These are phyloP conservation scores for Metschnikowia lunata DNA, from an alignment of 805 yeast genomes.

Conservation along the genomic window DNA sequence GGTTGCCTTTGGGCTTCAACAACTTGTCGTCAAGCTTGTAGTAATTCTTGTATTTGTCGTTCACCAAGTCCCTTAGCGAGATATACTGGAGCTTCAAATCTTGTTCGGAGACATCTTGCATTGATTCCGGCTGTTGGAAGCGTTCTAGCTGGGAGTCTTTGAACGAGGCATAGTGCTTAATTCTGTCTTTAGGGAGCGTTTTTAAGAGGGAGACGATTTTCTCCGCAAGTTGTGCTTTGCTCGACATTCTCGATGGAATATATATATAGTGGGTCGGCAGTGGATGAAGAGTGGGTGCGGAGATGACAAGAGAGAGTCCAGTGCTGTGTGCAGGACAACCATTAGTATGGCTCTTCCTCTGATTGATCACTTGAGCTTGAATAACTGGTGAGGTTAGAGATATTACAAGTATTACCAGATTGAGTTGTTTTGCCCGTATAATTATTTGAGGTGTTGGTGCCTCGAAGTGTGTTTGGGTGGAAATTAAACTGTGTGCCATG, in stretches of 20 bases:
- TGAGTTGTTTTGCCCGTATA: too few relatives aligned
- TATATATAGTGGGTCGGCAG: too few relatives aligned
- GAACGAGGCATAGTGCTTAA: slow-evolving; percentile 66
- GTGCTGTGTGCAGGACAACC: too few relatives aligned
- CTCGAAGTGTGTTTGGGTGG: too few relatives aligned
- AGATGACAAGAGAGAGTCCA: too few relatives aligned
- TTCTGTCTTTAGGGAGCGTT: slow-evolving; percentile 63
- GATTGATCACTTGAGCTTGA: too few relatives aligned
- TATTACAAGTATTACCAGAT: too few relatives aligned
- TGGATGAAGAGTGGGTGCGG: too few relatives aligned
- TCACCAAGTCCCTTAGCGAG: slow-evolving; percentile 53
- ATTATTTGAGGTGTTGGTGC: too few relatives aligned
- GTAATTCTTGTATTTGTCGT: slow-evolving; percentile 58
- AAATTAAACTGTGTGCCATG: too few relatives aligned
- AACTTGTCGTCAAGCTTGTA: slow-evolving; percentile 65
- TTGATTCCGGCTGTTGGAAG: slow-evolving; percentile 33
- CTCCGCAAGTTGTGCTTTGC: slow-evolving; percentile 47
- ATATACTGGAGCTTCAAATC: slow-evolving; percentile 55
- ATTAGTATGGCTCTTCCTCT: too few relatives aligned
- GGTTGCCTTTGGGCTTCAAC: slow-evolving; percentile 78
- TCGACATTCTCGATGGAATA: slow-evolving; percentile 9
- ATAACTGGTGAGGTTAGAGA: too few relatives aligned
- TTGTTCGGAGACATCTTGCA: slow-evolving; percentile 42
- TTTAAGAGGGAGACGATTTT: slow-evolving; percentile 55
- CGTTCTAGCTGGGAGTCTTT: slow-evolving; percentile 56